Percentiles rank a stretch among this genome's conserved stretches.
phyloP scores from a whole-genome alignment of 768 basidiomycete genomes.

The Cyclocybe cylindracea region DNA sequence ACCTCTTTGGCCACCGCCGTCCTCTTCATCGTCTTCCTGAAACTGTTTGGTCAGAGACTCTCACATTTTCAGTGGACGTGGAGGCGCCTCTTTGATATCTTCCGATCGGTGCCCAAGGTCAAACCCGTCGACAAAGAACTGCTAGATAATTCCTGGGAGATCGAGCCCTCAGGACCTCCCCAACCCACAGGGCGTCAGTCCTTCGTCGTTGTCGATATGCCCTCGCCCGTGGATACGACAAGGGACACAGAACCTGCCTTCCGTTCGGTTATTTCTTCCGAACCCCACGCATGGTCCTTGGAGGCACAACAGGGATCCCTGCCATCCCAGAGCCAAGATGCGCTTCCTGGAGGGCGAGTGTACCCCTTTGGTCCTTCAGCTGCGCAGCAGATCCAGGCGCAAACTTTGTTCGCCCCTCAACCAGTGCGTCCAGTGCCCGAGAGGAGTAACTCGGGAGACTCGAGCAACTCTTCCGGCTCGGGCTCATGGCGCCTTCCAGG shows the following conservation, averaged over 20 bases:
- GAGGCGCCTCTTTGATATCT: not conserved
- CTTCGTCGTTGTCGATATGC: not conserved
- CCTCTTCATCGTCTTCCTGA: constrained; percentile 6
- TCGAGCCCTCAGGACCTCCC: constrained; percentile 2
- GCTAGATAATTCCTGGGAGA: constrained; percentile 4
- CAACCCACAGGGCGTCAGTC: not conserved
- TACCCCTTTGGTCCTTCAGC: constrained; percentile 3
- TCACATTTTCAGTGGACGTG: not conserved
- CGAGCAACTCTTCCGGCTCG: not conserved
- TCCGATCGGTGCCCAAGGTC: constrained; percentile 1
- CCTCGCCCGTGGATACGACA: constrained; percentile 1
- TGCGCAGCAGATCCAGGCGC: not conserved
- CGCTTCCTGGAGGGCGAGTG: constrained; percentile 1
- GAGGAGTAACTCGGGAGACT: no score
- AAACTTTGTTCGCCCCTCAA: not conserved
- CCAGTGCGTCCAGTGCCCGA: no score
- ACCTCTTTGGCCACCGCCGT: constrained; percentile 17
- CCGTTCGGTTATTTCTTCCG: no score
- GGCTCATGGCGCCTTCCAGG: not conserved
- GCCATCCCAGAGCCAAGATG: not conserved
- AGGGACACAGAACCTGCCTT: no score
- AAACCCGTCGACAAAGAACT: not conserved
- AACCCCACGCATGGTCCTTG: not conserved
- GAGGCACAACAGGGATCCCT: not conserved
- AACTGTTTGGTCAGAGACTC: not conserved